Conservation (phyloP, 305 asterid genomes). For the Lippia alba region DNA sequence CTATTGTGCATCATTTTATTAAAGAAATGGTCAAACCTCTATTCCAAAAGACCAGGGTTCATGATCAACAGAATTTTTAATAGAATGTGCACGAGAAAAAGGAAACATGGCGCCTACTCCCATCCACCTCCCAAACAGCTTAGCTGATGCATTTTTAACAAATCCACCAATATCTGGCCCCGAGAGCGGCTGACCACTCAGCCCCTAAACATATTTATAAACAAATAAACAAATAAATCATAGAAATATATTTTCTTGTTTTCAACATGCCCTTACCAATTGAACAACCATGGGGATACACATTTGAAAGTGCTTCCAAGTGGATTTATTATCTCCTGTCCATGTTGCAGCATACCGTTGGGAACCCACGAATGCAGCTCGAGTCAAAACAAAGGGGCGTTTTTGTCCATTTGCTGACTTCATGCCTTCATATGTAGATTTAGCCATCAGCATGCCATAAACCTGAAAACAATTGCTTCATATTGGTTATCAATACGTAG, state of each 20-base stretch:
- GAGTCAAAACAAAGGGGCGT: slow-evolving; percentile 95
- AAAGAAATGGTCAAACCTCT: slow-evolving; percentile 65
- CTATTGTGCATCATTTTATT: neutral
- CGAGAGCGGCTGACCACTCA: slow-evolving; percentile 92
- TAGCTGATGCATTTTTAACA: slow-evolving; percentile 95
- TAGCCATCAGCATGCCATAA: slow-evolving; percentile 98
- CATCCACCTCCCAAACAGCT: slow-evolving; percentile 98
- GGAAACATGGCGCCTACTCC: slow-evolving; percentile 96
- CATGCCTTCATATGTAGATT: slow-evolving; percentile 95
- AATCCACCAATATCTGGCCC: slow-evolving; percentile 99
- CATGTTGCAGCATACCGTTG: slow-evolving; percentile 98
- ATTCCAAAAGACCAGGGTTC: slow-evolving; percentile 99
- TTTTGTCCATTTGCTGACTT: slow-evolving; percentile 67
- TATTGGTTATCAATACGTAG: too few relatives aligned
- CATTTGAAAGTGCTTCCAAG: slow-evolving; percentile 99
- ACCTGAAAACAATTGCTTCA: slow-evolving; percentile 48
- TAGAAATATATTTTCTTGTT: too few relatives aligned
- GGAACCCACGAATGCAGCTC: slow-evolving; percentile 98
- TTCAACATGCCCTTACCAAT: slow-evolving; percentile 57
- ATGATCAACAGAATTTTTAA: slow-evolving; percentile 70
- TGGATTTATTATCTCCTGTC: slow-evolving; percentile 97
- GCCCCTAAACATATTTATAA: slow-evolving; percentile 58
- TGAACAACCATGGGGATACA: slow-evolving; percentile 94
- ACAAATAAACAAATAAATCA: too few relatives aligned
- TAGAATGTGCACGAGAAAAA: slow-evolving; percentile 97